These are phyloP conservation scores for Podospora pseudocomata DNA, from an alignment of 495 filamentous ascomycete species.

Conservation along the genomic window DNA sequence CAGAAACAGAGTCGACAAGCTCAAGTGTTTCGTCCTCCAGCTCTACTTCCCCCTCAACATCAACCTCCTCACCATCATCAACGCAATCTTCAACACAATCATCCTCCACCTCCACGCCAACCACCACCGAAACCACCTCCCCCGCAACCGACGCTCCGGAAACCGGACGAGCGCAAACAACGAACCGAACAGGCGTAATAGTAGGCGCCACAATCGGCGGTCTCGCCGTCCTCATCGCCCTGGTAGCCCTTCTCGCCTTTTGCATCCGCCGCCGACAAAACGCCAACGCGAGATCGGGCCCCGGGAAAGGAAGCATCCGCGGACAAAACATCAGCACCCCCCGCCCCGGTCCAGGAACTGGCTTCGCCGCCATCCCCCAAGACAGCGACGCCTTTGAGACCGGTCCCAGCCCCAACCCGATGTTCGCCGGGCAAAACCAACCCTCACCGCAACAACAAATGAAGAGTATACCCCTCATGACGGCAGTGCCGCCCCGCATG, in stretches of 20 bases:
- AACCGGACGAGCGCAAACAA: conserved; percentile 13
- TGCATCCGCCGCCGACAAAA: conserved; percentile 30
- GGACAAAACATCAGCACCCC: conserved; percentile 35
- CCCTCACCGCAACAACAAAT: background rate
- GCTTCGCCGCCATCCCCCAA: conserved; percentile 28
- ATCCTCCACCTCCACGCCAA: conserved; percentile 19
- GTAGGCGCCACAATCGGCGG: conserved; percentile 40
- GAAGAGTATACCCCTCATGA: background rate
- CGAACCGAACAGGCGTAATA: conserved; percentile 38
- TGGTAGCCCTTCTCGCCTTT: conserved; percentile 18
- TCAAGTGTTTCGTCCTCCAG: conserved; percentile 20
- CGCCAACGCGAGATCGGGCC: conserved; percentile 35
- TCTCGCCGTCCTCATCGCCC: conserved; percentile 19
- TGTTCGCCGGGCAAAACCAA: background rate
- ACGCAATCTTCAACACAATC: conserved; percentile 20
- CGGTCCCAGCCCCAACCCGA: conserved; percentile 14
- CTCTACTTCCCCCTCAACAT: conserved; percentile 13
- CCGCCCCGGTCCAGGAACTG: conserved; percentile 18
- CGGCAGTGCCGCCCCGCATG: conserved; percentile 10
- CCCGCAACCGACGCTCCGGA: conserved; percentile 14
- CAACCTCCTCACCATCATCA: conserved; percentile 14
- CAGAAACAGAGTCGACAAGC: conserved; percentile 10
- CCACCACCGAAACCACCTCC: conserved; percentile 17
- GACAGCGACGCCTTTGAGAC: conserved; percentile 32
- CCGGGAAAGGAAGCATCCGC: conserved; percentile 25